These are phyloP conservation scores for Fusarium hostae DNA, from an alignment of 2,329 filamentous ascomycete species.

Conservation along the genomic window DNA sequence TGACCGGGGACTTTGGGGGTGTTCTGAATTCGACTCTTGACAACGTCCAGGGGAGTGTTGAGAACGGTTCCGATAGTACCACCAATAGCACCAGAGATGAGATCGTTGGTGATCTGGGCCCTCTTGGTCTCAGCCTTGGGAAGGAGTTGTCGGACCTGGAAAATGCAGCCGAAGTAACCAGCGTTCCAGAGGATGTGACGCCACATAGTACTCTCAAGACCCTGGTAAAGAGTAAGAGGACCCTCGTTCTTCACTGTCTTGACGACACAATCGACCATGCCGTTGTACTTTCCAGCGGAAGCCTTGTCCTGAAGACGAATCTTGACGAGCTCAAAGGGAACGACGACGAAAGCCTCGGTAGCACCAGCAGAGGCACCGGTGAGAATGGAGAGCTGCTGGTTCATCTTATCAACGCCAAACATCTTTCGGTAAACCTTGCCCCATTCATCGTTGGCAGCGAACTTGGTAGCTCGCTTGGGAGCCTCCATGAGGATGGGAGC, in stretches of 20 bases:
- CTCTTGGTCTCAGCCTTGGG: constrained; percentile 84
- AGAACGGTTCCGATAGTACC: constrained; percentile 89
- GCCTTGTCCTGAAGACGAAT: constrained; percentile 97
- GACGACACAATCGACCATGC: constrained; percentile 80
- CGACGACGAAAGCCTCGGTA: constrained; percentile 95
- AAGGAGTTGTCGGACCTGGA: constrained; percentile 89
- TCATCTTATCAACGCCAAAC: constrained; percentile 89
- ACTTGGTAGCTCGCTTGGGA: constrained; percentile 93
- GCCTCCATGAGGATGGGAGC: constrained; percentile 99
- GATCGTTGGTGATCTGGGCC: constrained; percentile 84
- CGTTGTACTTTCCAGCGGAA: constrained; percentile 86
- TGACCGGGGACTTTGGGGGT: constrained; percentile 83
- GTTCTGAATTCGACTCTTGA: constrained; percentile 99
- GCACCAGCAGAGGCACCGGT: constrained; percentile 95
- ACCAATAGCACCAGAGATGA: constrained; percentile 86
- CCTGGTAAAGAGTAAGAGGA: constrained; percentile 90
- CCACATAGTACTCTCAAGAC: constrained; percentile 96
- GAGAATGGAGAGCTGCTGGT: constrained; percentile 87
- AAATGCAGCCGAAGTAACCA: constrained; percentile 98
- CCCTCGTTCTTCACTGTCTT: constrained; percentile 90
- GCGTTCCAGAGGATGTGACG: constrained; percentile 91
- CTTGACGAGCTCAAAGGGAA: constrained; percentile 98
- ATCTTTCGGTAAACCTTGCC: constrained; percentile 90
- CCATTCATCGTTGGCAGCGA: constrained; percentile 99
- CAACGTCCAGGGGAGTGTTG: constrained; percentile 96